Percentiles rank a stretch among this genome's conserved stretches.
Conservation (phyloP, 1,284 basidiomycete species). For the Schizophyllum commune region DNA sequence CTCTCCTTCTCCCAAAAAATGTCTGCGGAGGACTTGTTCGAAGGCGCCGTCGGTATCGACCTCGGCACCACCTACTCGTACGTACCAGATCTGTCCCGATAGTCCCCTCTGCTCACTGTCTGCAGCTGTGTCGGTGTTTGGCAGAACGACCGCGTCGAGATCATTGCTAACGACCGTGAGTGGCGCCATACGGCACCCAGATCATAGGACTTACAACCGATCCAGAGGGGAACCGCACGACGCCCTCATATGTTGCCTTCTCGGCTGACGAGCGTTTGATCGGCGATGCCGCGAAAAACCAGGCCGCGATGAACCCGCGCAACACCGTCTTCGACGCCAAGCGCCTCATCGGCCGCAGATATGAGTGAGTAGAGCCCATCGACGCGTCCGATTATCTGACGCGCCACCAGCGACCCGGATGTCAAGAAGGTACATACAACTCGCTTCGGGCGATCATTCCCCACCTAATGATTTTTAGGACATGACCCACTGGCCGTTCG, state of each 20-base stretch:
- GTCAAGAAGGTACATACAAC: conserved; percentile 63
- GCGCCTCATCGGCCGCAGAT: conserved; percentile 95
- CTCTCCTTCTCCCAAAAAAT: conserved; percentile 52
- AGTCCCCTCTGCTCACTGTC: conserved; percentile 11
- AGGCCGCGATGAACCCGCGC: conserved; percentile 91
- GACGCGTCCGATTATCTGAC: conserved; percentile 1
- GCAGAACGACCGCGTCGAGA: conserved; percentile 98
- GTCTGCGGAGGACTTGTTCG: conserved; percentile 76
- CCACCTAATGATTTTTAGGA: conserved; percentile 39
- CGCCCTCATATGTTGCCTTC: conserved; percentile 99
- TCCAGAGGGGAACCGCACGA: conserved; percentile 96
- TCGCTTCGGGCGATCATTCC: conserved; percentile 5
- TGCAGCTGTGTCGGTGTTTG: conserved; percentile 90
- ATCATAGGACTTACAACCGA: conserved; percentile 8
- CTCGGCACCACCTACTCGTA: conserved; percentile 89
- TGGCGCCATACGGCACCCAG: conserved; percentile 3
- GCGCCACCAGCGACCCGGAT: conserved; percentile 60
- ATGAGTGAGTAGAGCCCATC: conserved; percentile 54
- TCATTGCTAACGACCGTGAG: conserved; percentile 94
- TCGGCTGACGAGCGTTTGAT: conserved; percentile 96
- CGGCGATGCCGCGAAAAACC: conserved; percentile 98
- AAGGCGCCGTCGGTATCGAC: conserved; percentile 95
- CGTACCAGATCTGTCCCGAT: conserved; percentile 21
- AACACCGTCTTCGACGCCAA: conserved; percentile 97
- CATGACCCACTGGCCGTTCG: conserved; percentile 92